A percentile compares a stretch with the other conserved stretches of the same genome.
Evolutionary conservation across 106 monocot species (phyloP).

Genomic region (Chionographis japonica): DNA sequence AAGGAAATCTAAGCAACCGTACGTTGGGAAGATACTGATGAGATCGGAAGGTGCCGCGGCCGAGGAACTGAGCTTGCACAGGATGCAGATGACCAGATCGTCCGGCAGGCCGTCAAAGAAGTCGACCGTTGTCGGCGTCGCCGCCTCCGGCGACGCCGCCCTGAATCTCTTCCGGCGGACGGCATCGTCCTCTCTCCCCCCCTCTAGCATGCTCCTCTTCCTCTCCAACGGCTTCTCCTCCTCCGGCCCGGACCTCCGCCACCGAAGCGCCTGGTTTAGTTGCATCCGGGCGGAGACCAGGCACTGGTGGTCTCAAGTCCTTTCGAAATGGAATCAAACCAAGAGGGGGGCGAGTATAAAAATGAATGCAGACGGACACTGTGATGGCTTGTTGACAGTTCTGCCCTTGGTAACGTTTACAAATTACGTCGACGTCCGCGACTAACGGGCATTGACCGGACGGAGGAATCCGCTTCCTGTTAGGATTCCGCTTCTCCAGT

Average conservation of each 20-base stretch:
- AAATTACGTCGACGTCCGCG: no score
- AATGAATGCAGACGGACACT: no score
- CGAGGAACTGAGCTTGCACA: conserved; percentile 40
- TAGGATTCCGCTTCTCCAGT: no score
- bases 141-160: neutral
- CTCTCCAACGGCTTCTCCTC: neutral
- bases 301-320: no score
- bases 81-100: conserved; percentile 40
- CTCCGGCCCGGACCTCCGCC: neutral
- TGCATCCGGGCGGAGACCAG: no score
- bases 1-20: neutral
- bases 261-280: no score
- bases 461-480: no score
- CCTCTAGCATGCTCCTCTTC: neutral
- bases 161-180: neutral
- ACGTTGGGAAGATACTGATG: conserved; percentile 31
- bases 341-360: no score
- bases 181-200: neutral
- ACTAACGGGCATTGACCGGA: no score
- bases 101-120: conserved; percentile 48
- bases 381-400: no score
- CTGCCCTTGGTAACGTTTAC: no score
- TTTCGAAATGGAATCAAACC: no score
- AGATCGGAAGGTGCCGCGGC: conserved; percentile 39
- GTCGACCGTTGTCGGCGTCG: neutral